phyloP scores from a whole-genome alignment of 164 flowering plant species.

The Sextonia rubra region DNA sequence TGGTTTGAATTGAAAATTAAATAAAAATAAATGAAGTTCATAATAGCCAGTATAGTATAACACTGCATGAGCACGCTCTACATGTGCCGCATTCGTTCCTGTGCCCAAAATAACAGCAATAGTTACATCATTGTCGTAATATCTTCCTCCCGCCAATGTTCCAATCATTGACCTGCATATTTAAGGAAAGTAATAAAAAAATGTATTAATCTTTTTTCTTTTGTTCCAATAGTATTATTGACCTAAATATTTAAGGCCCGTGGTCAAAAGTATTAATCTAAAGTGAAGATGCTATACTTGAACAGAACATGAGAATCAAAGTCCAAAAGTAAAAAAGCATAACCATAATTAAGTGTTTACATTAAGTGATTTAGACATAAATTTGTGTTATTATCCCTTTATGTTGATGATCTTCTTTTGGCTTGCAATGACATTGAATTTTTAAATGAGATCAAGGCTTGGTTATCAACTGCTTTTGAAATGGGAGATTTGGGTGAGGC shows the following conservation, averaged over 20 bases:
- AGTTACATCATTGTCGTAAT: constrained; percentile 54
- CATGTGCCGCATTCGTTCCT: constrained; percentile 98
- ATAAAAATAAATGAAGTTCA: background rate
- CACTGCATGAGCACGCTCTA: constrained; percentile 78
- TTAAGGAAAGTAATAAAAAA: background rate
- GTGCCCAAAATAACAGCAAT: constrained; percentile 96
- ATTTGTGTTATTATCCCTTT: too few species aligned
- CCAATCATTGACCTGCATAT: constrained; percentile 91
- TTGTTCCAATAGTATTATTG: constrained; percentile 91
- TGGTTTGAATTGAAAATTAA: background rate
- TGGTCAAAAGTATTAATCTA: background rate
- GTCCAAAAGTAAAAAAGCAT: background rate
- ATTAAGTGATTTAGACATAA: too few species aligned
- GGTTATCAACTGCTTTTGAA: too few species aligned
- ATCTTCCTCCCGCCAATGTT: constrained; percentile 92
- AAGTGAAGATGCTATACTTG: background rate
- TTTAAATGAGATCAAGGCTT: too few species aligned
- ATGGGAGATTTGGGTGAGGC: too few species aligned
- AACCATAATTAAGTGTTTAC: too few species aligned
- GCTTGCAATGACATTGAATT: too few species aligned
- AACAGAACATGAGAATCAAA: background rate
- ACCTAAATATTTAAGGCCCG: constrained; percentile 40
- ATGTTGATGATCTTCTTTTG: too few species aligned
- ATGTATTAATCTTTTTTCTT: too few species aligned
- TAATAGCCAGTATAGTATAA: background rate